Evolutionary conservation across 257 asterid genomes (phyloP), one percentile per base, ranked within the genome.

Genomic region (Solanum habrochaites): DNA sequence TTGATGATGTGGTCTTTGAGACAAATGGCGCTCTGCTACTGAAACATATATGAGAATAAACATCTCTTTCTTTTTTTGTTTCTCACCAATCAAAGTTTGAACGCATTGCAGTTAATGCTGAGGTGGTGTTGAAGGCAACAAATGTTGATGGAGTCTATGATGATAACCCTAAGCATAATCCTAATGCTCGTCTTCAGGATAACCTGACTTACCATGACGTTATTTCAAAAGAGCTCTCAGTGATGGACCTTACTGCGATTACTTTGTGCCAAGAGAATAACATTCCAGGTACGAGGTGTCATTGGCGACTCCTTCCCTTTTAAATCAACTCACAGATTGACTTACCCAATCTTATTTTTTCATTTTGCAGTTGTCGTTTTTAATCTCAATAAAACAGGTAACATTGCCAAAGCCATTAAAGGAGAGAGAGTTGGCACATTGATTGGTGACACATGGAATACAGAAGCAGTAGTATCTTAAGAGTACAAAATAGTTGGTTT

Each of bases 221-320:
- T 62, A 95, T 89, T 66, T 90, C 99, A 12, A 94, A 93, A 91
- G 99, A 95, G 85, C 96, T 96, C 74, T 94, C 98, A 0, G 99
- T 96, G 75, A 97, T 97, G 99, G 99, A 97, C 92, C 43, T 95
- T 96, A 97, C 98, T 64, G 99, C 99, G 83, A 94, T 95, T 60
- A 97, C 99, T 78, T 90, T 97, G 88, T 97, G 99, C 95, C 99
- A 97, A 92, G 99, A 97, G 91, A 97, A 97, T 90, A 91, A 96
- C 90, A 95, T 97, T 85, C 99, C 99, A 45, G 98, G 99, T 94
- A 92, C 42, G 11, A 47, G 40, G 35, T 62, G 52, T 64, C 18
- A 56, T 49, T 49, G n/a, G 56, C 29, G 39, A 74, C n/a, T 4
- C 27, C 20, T 25, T n/a, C 21, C 52, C 47, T 62, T 75, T 23